A percentile compares a stretch with the other conserved stretches of the same genome.
Conservation (phyloP, 2,329 filamentous ascomycete species). For the Aspergillus pseudonomiae region DNA sequence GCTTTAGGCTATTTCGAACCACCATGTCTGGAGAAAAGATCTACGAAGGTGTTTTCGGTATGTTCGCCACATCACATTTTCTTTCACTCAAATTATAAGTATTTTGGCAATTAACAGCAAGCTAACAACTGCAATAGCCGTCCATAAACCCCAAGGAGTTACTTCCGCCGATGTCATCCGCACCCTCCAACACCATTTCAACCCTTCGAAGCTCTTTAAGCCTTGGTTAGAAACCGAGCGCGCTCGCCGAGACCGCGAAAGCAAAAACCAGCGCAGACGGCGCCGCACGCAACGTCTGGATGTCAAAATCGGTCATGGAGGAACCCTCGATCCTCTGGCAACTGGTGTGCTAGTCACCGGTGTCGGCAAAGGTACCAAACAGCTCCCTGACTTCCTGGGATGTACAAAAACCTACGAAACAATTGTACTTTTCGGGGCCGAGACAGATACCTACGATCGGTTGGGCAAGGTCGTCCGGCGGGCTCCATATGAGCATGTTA, state of each 20-base stretch:
- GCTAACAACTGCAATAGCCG: constrained; percentile 58
- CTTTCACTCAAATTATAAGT: not conserved
- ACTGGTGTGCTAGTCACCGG: constrained; percentile 91
- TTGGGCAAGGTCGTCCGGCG: constrained; percentile 80
- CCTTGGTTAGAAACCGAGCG: constrained; percentile 72
- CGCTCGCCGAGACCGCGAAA: constrained; percentile 59
- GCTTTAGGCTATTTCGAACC: constrained; percentile 35
- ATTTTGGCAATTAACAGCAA: not conserved
- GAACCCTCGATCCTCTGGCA: constrained; percentile 90
- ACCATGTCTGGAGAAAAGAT: constrained; percentile 52
- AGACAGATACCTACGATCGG: constrained; percentile 89
- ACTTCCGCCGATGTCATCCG: constrained; percentile 90
- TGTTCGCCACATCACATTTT: not conserved
- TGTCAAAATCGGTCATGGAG: constrained; percentile 95
- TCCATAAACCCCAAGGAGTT: constrained; percentile 87
- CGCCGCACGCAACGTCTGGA: constrained; percentile 65
- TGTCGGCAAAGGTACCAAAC: constrained; percentile 84
- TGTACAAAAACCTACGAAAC: constrained; percentile 96
- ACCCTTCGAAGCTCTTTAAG: constrained; percentile 75
- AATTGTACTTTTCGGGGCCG: constrained; percentile 84
- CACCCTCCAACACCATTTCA: constrained; percentile 82
- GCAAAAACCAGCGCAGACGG: constrained; percentile 61
- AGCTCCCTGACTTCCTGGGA: constrained; percentile 73
- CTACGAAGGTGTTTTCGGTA: constrained; percentile 56
- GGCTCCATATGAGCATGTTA: constrained; percentile 78